Conservation (phyloP, 2,329 filamentous ascomycete species). For the Nothopassalora personata region DNA sequence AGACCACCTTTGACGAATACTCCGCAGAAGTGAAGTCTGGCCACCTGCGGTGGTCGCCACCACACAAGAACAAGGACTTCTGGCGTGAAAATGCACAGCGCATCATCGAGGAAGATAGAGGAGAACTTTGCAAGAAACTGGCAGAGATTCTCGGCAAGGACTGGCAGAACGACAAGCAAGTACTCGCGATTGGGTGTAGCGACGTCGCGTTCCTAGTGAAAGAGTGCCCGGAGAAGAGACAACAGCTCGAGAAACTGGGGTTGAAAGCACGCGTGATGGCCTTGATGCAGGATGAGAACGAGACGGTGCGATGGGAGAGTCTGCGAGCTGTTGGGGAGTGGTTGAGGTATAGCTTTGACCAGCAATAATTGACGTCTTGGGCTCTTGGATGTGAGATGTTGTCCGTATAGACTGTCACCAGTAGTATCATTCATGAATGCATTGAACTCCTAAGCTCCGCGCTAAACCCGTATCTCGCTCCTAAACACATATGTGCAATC, state of each 20-base stretch:
- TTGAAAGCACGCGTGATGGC: slow-evolving; percentile 87
- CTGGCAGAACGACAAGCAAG: slow-evolving; percentile 79
- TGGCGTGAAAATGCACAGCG: slow-evolving; percentile 87
- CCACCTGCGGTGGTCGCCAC: slow-evolving; percentile 87
- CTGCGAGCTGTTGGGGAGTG: slow-evolving; percentile 76
- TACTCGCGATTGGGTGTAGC: slow-evolving; percentile 87
- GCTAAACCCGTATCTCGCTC: not conserved
- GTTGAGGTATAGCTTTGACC: slow-evolving; percentile 64
- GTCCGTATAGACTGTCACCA: not conserved
- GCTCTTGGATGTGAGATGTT: not conserved
- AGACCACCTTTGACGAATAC: slow-evolving; percentile 64
- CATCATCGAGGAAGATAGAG: slow-evolving; percentile 78
- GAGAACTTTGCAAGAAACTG: slow-evolving; percentile 70
- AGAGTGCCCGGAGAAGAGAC: slow-evolving; percentile 78
- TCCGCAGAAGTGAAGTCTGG: slow-evolving; percentile 79
- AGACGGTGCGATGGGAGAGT: slow-evolving; percentile 88
- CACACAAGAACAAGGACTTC: slow-evolving; percentile 79
- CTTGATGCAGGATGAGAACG: slow-evolving; percentile 83
- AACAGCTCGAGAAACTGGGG: slow-evolving; percentile 73
- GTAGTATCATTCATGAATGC: not conserved
- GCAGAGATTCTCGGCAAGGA: slow-evolving; percentile 79
- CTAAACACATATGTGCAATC: not conserved
- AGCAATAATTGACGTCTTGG: slow-evolving; percentile 7
- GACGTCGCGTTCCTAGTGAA: slow-evolving; percentile 85
- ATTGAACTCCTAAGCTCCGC: not conserved